Evolutionary conservation across 768 basidiomycete genomes (phyloP).

Genomic region (Gymnopilus junonius): DNA sequence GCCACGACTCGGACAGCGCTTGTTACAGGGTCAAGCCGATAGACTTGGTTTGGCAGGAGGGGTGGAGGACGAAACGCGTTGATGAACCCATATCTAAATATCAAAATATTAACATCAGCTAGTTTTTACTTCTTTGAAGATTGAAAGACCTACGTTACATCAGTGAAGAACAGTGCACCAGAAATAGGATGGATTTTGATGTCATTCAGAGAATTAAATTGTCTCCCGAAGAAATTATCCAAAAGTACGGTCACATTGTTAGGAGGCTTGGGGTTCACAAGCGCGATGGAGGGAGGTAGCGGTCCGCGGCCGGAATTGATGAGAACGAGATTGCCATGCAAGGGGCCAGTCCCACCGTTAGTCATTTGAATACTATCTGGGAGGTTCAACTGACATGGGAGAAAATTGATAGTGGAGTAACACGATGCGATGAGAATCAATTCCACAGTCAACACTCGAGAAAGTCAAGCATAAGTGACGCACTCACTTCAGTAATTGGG

Average conservation of each 20-base stretch:
- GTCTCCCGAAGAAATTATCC: constrained; percentile 80
- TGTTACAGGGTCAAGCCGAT: constrained; percentile 71
- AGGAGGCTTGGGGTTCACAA: constrained; percentile 67
- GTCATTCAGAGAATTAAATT: constrained; percentile 85
- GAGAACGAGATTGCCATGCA: constrained; percentile 60
- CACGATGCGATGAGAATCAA: neutral
- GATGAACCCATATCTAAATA: constrained; percentile 61
- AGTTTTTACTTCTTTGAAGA: neutral
- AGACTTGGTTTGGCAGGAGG: constrained; percentile 75
- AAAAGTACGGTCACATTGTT: constrained; percentile 71
- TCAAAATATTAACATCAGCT: neutral
- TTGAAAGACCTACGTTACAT: constrained; percentile 54
- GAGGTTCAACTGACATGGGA: constrained; percentile 52
- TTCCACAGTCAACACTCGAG: neutral
- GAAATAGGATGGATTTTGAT: constrained; percentile 70
- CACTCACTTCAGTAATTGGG: constrained; percentile 47
- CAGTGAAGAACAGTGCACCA: constrained; percentile 77
- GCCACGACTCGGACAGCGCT: constrained; percentile 73
- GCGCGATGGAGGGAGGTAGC: constrained; percentile 62
- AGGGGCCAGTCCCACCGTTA: constrained; percentile 71
- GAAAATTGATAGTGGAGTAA: neutral
- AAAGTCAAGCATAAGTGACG: neutral
- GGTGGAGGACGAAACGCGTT: constrained; percentile 70
- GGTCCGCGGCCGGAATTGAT: constrained; percentile 68
- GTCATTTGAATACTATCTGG: constrained; percentile 68